Conservation (phyloP, 176 grass and related monocot genomes). For the Eremochloa ophiuroides region DNA sequence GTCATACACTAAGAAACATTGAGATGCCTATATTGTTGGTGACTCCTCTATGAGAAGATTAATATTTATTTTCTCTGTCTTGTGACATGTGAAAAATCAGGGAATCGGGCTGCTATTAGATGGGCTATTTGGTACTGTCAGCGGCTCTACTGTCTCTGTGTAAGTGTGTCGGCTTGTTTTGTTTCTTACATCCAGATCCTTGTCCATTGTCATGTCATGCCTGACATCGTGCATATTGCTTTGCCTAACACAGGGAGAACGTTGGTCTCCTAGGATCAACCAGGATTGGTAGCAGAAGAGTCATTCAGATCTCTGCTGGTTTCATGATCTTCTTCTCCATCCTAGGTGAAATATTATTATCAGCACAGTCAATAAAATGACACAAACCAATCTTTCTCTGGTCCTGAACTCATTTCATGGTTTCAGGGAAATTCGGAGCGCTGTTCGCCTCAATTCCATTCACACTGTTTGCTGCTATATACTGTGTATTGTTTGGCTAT, state of each 20-base stretch:
- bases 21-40: background rate
- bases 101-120: conserved; percentile 66
- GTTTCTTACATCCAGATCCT: background rate
- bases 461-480: conserved; percentile 66
- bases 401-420: background rate
- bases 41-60: background rate
- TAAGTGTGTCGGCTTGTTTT: conserved; percentile 34
- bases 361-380: background rate
- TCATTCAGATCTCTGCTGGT: conserved; percentile 77
- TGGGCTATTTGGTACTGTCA: conserved; percentile 67
- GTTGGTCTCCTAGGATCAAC: conserved; percentile 86
- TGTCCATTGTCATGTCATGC: background rate
- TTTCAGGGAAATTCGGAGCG: conserved; percentile 61
- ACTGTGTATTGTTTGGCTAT: conserved; percentile 76
- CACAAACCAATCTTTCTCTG: background rate
- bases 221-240: background rate
- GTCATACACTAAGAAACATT: background rate
- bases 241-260: conserved; percentile 54
- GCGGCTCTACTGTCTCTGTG: conserved; percentile 78
- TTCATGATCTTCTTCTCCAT: conserved; percentile 94
- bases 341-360: conserved; percentile 37
- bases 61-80: background rate
- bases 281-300: conserved; percentile 79
- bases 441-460: conserved; percentile 85
- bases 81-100: conserved; percentile 27